phyloP scores from a whole-genome alignment of 2,329 filamentous ascomycete genomes.

The Madurella mycetomatis region DNA sequence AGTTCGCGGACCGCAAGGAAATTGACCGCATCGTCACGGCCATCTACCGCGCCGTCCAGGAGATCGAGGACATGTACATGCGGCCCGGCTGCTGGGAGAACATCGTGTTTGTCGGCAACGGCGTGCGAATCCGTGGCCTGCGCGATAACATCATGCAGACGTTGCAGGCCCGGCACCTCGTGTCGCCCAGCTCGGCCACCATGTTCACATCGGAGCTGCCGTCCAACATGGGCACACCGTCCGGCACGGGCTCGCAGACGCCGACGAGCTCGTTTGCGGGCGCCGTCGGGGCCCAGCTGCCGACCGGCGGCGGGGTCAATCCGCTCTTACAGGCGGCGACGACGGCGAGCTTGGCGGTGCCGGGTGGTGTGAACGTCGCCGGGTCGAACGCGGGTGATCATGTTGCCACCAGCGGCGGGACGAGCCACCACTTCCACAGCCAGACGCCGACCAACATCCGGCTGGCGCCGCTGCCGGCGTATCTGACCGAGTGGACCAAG shows the following conservation, averaged over 20 bases:
- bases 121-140: constrained; percentile 68
- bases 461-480: constrained; percentile 70
- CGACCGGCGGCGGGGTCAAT: constrained; percentile 58
- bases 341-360: constrained; percentile 53
- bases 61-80: constrained; percentile 79
- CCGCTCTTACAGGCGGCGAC: constrained; percentile 90
- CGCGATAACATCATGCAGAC: constrained; percentile 82
- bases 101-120: constrained; percentile 87
- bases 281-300: constrained; percentile 50
- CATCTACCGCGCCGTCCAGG: constrained; percentile 77
- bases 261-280: constrained; percentile 62
- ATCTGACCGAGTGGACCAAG: constrained; percentile 88
- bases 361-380: constrained; percentile 41
- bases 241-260: constrained; percentile 86
- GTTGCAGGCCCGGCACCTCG: constrained; percentile 75
- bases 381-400: constrained; percentile 37
- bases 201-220: constrained; percentile 97
- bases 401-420: constrained; percentile 37
- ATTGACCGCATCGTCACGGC: constrained; percentile 80
- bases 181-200: constrained; percentile 87
- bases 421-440: constrained; percentile 52
- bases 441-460: constrained; percentile 83
- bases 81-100: constrained; percentile 87
- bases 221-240: constrained; percentile 85
- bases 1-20: constrained; percentile 63